Evolutionary conservation across 176 grass and related monocot species (phyloP).

Genomic region (Pharus latifolius): DNA sequence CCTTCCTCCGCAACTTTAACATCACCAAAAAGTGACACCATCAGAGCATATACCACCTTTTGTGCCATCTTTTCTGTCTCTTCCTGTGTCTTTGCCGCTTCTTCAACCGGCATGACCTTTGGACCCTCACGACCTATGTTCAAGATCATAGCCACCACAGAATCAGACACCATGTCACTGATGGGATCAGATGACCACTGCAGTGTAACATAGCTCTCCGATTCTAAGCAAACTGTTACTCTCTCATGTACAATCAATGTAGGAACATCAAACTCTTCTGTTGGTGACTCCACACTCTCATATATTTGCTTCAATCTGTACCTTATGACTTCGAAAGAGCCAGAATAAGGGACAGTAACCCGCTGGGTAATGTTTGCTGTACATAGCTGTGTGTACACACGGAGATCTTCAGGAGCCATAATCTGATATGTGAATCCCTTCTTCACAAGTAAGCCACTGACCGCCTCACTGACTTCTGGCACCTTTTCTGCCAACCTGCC

Average conservation of each 20-base stretch:
- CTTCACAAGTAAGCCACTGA: conserved; percentile 76
- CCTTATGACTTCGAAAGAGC: conserved; percentile 74
- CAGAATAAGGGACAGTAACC: conserved; percentile 67
- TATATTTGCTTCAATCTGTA: conserved; percentile 93
- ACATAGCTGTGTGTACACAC: conserved; percentile 71
- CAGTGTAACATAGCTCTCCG: conserved; percentile 72
- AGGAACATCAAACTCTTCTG: conserved; percentile 59
- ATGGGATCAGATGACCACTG: conserved; percentile 83
- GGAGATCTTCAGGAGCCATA: conserved; percentile 91
- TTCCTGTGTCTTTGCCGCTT: conserved; percentile 45
- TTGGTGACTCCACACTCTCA: conserved; percentile 56
- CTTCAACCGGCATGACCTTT: conserved; percentile 45
- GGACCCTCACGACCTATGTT: conserved; percentile 75
- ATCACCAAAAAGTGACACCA: conserved; percentile 79
- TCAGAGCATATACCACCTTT: conserved; percentile 61
- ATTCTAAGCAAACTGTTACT: conserved; percentile 57
- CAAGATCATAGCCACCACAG: conserved; percentile 79
- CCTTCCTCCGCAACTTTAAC: conserved; percentile 76
- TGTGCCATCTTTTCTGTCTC: conserved; percentile 60
- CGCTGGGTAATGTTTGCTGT: conserved; percentile 80
- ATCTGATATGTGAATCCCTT: conserved; percentile 96
- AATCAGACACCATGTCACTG: conserved; percentile 97
- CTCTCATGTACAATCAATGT: conserved; percentile 56
- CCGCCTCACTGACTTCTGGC: conserved; percentile 49
- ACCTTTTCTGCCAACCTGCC: conserved; percentile 73